Conservation (phyloP, 768 basidiomycete genomes). For the Kwoniella sp. region DNA sequence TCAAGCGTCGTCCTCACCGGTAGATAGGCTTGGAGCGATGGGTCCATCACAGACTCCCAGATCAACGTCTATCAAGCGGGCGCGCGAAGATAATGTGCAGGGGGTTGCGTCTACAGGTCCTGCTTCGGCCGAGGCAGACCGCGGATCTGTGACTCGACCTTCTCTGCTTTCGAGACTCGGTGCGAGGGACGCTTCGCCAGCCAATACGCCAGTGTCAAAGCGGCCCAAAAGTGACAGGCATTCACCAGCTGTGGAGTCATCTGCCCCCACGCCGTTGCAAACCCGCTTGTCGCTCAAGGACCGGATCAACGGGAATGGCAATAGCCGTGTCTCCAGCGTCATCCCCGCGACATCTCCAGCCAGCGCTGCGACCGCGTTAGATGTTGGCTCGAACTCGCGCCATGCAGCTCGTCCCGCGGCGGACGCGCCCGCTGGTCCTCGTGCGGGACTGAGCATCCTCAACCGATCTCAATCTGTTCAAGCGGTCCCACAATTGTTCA, state of each 20-base stretch:
- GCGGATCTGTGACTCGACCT: no score
- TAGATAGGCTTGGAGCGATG: conserved; percentile 2
- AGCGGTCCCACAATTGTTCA: no score
- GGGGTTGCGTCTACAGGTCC: no score
- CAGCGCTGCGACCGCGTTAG: no score
- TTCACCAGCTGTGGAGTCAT: no score
- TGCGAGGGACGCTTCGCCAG: no score
- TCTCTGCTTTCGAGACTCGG: conserved; percentile 13
- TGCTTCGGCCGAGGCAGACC: no score
- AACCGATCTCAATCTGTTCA: conserved; percentile 1
- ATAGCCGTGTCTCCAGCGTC: neutral
- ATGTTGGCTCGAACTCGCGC: neutral
- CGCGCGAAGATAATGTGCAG: no score
- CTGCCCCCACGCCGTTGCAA: neutral
- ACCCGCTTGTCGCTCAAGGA: conserved; percentile 2
- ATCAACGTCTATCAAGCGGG: no score
- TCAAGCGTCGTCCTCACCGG: neutral
- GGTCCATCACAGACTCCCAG: neutral
- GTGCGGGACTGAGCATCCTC: conserved; percentile 5
- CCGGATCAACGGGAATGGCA: conserved; percentile 3
- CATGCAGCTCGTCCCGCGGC: neutral
- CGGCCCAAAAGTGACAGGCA: no score
- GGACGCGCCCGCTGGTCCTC: neutral
- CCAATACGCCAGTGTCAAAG: no score
- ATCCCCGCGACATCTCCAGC: no score